Evolutionary conservation across 2,329 filamentous ascomycete genomes (phyloP), one percentile per base, ranked within the genome.

Genomic region (Emydomyces testavorans): DNA sequence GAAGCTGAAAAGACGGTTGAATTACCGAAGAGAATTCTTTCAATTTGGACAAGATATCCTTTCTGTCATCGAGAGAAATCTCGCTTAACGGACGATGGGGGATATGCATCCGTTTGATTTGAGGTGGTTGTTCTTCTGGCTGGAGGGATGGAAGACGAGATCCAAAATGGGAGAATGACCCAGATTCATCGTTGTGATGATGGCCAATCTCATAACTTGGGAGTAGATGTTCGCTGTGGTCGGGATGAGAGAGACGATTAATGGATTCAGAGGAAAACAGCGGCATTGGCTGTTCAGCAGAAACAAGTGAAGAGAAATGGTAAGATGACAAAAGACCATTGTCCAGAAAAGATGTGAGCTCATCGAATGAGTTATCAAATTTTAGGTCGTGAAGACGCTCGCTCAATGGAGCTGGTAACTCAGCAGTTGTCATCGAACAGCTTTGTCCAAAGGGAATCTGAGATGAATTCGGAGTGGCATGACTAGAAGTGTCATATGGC

Each of bases 141-240:
- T 71, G 69, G 35, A 71, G 58, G 21, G 69, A 71, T 4, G 69
- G 69, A 40, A 71, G 57, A 23, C 69, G 65, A 28, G 69, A 71
- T 28, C 68, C 68, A 54, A 71, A 71, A 54, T 70, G 68, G 1
- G 69, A 71, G 52, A 71, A 71, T 1, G 68, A 71, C 3, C 65
- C 64, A 31, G 62, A 60, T 24, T 70, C 68, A 34, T 69, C 65
- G 4, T 61, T 53, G 20, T 60, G 57, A 34, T 71, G 67, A 50
- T 55, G 60, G 52, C 67, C 57, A 11, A 64, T 47, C 51, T 71
- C 67, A 32, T 60, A 60, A 24, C 65, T 66, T 23, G 67, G 7
- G 56, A 50, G 64, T 60, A 36, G 58, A 54, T 23, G 52, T 52
- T 32, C 36, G 11, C 29, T 28, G 60, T 49, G 32, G 56, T 46